A percentile compares a stretch with the other conserved stretches of the same genome.
These are phyloP conservation scores for Xerocomus amazonicus DNA, from an alignment of 1,284 basidiomycete genomes.

Conservation along the genomic window DNA sequence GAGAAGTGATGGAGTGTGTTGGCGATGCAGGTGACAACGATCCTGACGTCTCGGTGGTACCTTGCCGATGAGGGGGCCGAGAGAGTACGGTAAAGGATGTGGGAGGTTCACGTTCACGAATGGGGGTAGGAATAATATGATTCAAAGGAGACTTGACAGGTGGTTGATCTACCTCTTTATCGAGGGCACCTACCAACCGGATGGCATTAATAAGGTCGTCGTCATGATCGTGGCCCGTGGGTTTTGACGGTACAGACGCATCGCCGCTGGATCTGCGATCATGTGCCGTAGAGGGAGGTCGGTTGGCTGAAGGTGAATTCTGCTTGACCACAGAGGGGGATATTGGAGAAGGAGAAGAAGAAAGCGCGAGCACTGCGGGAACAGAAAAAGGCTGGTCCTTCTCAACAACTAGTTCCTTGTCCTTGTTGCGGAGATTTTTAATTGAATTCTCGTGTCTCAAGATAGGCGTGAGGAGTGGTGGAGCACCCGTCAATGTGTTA, in stretches of 20 bases:
- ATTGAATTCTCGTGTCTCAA: constrained; percentile 29
- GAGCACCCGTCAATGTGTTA: constrained; percentile 30
- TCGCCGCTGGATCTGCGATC: constrained; percentile 21
- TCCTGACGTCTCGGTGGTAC: constrained; percentile 13
- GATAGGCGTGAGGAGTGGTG: constrained; percentile 30
- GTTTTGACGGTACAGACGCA: constrained; percentile 3
- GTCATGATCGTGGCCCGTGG: constrained; percentile 17
- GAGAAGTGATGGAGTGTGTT: neutral
- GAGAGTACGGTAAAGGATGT: constrained; percentile 69
- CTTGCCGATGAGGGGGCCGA: constrained; percentile 44
- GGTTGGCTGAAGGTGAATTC: neutral
- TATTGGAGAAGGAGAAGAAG: constrained; percentile 19
- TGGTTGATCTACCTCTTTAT: constrained; percentile 20
- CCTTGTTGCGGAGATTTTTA: constrained; percentile 15
- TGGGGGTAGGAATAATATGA: constrained; percentile 59
- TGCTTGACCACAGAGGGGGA: constrained; percentile 13
- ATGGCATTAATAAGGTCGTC: constrained; percentile 34
- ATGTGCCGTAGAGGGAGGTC: constrained; percentile 2
- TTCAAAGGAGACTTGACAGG: constrained; percentile 12
- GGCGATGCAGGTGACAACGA: constrained; percentile 11
- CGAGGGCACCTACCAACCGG: constrained; percentile 27
- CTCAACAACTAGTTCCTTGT: constrained; percentile 20
- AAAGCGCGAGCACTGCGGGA: constrained; percentile 25
- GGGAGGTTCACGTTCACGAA: constrained; percentile 56
- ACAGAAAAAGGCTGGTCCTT: constrained; percentile 33